A percentile compares a stretch with the other conserved stretches of the same genome.
Evolutionary conservation across 2,329 filamentous ascomycete species (phyloP).

Genomic region (Exophiala sp.): DNA sequence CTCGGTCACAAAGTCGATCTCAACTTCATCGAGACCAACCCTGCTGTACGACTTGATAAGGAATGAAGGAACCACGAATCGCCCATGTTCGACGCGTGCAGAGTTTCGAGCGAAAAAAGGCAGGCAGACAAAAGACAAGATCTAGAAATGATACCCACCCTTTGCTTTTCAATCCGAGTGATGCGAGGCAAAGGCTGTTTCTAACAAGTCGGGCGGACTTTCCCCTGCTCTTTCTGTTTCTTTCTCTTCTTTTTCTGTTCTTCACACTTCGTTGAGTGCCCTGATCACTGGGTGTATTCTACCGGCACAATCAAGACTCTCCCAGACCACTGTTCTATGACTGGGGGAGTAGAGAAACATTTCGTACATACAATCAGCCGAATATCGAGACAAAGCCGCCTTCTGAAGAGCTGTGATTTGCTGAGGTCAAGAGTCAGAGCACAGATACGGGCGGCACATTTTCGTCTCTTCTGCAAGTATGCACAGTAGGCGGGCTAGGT

Average conservation of each 20-base stretch:
- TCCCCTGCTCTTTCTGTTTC: background rate
- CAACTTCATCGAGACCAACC: conserved; percentile 85
- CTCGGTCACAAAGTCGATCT: conserved; percentile 94
- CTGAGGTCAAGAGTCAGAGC: conserved; percentile 56
- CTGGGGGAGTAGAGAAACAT: conserved; percentile 42
- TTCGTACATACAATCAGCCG: conserved; percentile 32
- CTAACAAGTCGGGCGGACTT: background rate
- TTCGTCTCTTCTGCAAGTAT: background rate
- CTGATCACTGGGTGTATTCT: conserved; percentile 11
- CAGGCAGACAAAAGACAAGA: conserved; percentile 12
- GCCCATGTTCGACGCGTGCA: background rate
- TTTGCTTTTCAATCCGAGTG: background rate
- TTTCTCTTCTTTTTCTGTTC: background rate
- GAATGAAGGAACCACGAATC: conserved; percentile 37
- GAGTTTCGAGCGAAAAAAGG: background rate
- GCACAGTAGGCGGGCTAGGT: background rate
- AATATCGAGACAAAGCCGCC: conserved; percentile 43
- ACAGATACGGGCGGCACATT: conserved; percentile 67
- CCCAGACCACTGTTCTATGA: conserved; percentile 40
- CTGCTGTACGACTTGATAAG: conserved; percentile 85
- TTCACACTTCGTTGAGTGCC: too few relatives aligned
- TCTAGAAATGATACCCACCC: conserved; percentile 26
- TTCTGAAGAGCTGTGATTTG: conserved; percentile 63
- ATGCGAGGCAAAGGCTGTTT: too few relatives aligned
- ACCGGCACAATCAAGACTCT: conserved; percentile 45